A percentile compares a stretch with the other conserved stretches of the same genome.
Evolutionary conservation across 257 asterid genomes (phyloP).

Genomic region (Nyctanthes arbortristis): DNA sequence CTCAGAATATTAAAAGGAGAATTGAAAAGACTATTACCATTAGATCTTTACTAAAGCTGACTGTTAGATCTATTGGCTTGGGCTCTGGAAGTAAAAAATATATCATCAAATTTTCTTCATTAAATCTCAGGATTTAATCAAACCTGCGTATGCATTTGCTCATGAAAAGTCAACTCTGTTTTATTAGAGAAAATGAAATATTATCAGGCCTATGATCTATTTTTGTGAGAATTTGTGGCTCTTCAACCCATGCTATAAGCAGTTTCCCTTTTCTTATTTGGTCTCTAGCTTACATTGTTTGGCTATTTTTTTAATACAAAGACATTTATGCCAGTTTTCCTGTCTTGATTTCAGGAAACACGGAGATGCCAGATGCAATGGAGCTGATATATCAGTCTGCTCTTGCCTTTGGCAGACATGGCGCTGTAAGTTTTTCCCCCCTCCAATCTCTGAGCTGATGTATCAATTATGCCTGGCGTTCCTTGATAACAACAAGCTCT

Average conservation of each 20-base stretch:
- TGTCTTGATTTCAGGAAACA: slow-evolving; percentile 50
- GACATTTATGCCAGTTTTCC: not conserved
- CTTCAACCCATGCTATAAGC: not conserved
- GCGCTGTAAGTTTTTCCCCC: slow-evolving; percentile 80
- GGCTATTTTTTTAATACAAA: not conserved
- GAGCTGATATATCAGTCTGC: slow-evolving; percentile 83
- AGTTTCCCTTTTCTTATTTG: slow-evolving; percentile 5
- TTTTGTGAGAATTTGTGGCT: not conserved
- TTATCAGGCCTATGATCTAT: no score
- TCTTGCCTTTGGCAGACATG: slow-evolving; percentile 67
- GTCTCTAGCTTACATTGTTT: not conserved
- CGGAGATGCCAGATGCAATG: slow-evolving; percentile 95
- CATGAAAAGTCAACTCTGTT: no score
- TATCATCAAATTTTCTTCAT: not conserved
- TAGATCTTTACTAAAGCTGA: not conserved
- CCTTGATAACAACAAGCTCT: no score
- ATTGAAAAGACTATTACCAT: not conserved
- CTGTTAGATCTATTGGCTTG: not conserved
- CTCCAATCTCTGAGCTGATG: no score
- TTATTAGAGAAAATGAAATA: no score
- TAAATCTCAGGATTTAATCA: no score
- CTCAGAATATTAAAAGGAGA: not conserved
- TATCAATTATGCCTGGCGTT: no score
- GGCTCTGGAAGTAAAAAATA: not conserved
- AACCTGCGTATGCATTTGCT: no score